Percentiles rank a stretch among this genome's conserved stretches.
phyloP scores from a whole-genome alignment of 257 asterid genomes.

The Solanum chilense region DNA sequence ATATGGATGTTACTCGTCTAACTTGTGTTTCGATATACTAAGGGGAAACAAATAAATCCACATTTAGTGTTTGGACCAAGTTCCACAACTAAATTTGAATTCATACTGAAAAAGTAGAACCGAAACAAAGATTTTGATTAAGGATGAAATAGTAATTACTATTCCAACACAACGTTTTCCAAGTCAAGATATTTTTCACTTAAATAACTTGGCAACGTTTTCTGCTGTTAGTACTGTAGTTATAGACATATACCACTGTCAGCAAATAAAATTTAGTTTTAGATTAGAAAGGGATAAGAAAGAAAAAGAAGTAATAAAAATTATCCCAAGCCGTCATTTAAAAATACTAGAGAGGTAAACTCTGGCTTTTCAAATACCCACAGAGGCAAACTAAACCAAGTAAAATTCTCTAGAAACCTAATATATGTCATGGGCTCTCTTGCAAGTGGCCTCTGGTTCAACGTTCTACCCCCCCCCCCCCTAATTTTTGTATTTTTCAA shows the following conservation, averaged over 20 bases:
- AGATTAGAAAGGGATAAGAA: neutral
- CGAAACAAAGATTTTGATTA: neutral
- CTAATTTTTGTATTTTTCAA: conserved; percentile 1
- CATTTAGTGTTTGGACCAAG: neutral
- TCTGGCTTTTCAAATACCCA: neutral
- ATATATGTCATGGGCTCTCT: no score
- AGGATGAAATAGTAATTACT: no score
- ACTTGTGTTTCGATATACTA: neutral
- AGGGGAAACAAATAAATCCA: neutral
- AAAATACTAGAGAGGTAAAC: neutral
- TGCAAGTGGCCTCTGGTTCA: conserved; percentile 13
- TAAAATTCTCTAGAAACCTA: no score
- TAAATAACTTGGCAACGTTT: neutral
- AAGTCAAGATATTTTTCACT: neutral
- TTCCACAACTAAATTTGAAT: neutral
- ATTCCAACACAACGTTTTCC: neutral
- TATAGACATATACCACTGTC: neutral
- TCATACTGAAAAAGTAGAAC: no score
- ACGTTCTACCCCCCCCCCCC: neutral
- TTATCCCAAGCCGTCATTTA: neutral
- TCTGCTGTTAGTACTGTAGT: neutral
- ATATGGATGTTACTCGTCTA: neutral
- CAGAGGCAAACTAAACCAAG: conserved; percentile 3
- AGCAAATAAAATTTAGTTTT: neutral
- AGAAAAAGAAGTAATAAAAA: neutral